phyloP scores from a whole-genome alignment of 768 basidiomycete genomes.

The Russula lepida region DNA sequence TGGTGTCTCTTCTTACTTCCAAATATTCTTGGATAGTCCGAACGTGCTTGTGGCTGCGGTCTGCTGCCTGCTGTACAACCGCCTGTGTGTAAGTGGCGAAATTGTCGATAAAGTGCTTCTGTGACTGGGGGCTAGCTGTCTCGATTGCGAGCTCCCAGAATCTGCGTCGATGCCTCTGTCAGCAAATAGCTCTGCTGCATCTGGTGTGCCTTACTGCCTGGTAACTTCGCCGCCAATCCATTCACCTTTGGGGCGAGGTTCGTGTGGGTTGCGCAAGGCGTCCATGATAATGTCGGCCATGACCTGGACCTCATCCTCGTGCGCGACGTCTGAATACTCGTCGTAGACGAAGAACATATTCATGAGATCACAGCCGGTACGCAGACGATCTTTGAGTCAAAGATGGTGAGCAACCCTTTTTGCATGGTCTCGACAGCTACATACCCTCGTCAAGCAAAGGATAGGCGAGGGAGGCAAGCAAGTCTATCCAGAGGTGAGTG shows the following conservation, averaged over 20 bases:
- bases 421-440: neutral
- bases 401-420: neutral
- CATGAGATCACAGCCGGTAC: slow-evolving; percentile 25
- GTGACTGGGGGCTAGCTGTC: slow-evolving; percentile 17
- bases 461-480: slow-evolving; percentile 24
- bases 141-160: slow-evolving; percentile 22
- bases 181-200: neutral
- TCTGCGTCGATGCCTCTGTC: slow-evolving; percentile 6
- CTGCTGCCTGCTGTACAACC: slow-evolving; percentile 18
- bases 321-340: slow-evolving; percentile 23
- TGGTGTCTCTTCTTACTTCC: slow-evolving; percentile 18
- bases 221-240: slow-evolving; percentile 22
- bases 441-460: slow-evolving; percentile 19
- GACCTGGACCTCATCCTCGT: slow-evolving; percentile 16
- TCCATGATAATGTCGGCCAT: slow-evolving; percentile 23
- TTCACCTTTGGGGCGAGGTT: slow-evolving; percentile 20
- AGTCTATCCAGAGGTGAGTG: slow-evolving; percentile 13
- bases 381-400: slow-evolving; percentile 10
- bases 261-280: slow-evolving; percentile 22
- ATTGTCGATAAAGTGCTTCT: slow-evolving; percentile 18
- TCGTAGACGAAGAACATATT: slow-evolving; percentile 25
- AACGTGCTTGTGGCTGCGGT: slow-evolving; percentile 16
- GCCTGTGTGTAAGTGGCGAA: slow-evolving; percentile 19
- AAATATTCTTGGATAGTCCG: slow-evolving; percentile 17
- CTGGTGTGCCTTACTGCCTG: slow-evolving; percentile 18